Conservation (phyloP, 352 stramenopile species). For the Pythium guiyangense region DNA sequence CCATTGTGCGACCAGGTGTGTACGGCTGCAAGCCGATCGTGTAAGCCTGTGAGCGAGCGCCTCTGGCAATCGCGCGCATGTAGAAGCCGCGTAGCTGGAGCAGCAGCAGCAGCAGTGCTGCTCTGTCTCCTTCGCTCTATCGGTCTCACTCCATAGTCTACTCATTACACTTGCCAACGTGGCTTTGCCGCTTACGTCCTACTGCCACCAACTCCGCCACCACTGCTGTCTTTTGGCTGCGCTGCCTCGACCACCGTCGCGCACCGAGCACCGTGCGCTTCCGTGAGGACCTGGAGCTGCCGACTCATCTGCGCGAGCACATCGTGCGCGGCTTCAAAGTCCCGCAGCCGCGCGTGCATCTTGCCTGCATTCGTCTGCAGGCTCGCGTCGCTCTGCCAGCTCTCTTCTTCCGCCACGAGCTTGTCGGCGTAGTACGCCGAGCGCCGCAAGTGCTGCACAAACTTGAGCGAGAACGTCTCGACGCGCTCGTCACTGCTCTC, state of each 20-base stretch:
- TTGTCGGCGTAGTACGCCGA: constrained; percentile 64
- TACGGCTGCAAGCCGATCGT: constrained; percentile 12
- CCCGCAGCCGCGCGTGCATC: constrained; percentile 24
- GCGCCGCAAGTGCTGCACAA: constrained; percentile 58
- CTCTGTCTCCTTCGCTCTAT: not conserved
- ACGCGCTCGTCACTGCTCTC: constrained; percentile 38
- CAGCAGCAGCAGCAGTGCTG: not conserved
- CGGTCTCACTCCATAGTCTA: not conserved
- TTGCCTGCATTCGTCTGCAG: constrained; percentile 24
- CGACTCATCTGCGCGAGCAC: constrained; percentile 30
- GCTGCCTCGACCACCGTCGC: constrained; percentile 16
- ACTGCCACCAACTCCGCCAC: not conserved
- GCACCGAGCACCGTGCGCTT: constrained; percentile 27
- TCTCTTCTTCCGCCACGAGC: constrained; percentile 44
- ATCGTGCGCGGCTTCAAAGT: constrained; percentile 33
- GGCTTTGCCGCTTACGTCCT: not conserved
- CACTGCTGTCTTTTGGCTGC: constrained; percentile 1
- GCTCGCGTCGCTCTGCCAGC: constrained; percentile 38
- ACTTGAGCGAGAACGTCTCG: constrained; percentile 40
- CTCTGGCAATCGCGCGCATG: too few relatives aligned
- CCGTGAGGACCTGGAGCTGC: constrained; percentile 30
- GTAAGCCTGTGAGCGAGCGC: not conserved
- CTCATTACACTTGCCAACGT: too few relatives aligned
- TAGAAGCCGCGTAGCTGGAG: not conserved
- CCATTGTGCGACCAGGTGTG: constrained; percentile 6